Conservation (phyloP, 2,329 filamentous ascomycete genomes). For the Dactylellina cionopaga region DNA sequence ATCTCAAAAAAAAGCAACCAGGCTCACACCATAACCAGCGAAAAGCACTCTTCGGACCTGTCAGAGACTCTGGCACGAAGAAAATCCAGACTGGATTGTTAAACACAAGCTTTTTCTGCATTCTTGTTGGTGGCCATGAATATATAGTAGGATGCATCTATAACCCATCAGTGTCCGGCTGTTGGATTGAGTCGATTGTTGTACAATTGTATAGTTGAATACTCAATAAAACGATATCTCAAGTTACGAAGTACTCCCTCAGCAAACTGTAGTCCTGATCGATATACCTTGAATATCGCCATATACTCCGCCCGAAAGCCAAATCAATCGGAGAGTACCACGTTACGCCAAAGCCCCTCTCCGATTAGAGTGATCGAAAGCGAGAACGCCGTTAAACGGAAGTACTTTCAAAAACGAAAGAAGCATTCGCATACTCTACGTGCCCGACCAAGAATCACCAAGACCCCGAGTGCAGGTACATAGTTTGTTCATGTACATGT, state of each 20-base stretch:
- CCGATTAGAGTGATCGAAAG: conserved; percentile 32
- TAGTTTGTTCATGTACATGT: too few species aligned
- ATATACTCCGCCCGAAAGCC: neutral
- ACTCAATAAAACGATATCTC: neutral
- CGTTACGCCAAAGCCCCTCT: conserved; percentile 46
- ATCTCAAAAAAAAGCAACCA: conserved; percentile 50
- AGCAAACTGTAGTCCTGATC: too few species aligned
- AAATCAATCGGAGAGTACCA: conserved; percentile 31
- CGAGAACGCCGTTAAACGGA: conserved; percentile 36
- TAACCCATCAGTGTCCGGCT: conserved; percentile 39
- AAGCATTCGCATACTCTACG: neutral
- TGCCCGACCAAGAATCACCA: conserved; percentile 13
- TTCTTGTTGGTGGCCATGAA: conserved; percentile 29
- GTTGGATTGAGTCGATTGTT: too few species aligned
- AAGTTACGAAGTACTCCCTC: neutral
- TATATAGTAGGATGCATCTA: conserved; percentile 42
- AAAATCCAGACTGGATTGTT: conserved; percentile 34
- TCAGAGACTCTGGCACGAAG: conserved; percentile 32
- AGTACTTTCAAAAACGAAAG: conserved; percentile 21
- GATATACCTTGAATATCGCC: neutral
- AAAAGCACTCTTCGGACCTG: conserved; percentile 30
- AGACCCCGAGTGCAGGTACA: conserved; percentile 43
- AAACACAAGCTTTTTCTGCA: conserved; percentile 53
- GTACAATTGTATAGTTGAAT: neutral
- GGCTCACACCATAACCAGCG: conserved; percentile 23